Percentiles rank a stretch among this genome's conserved stretches.
Evolutionary conservation across 768 basidiomycete genomes (phyloP).

Genomic region (Boletus sp.): DNA sequence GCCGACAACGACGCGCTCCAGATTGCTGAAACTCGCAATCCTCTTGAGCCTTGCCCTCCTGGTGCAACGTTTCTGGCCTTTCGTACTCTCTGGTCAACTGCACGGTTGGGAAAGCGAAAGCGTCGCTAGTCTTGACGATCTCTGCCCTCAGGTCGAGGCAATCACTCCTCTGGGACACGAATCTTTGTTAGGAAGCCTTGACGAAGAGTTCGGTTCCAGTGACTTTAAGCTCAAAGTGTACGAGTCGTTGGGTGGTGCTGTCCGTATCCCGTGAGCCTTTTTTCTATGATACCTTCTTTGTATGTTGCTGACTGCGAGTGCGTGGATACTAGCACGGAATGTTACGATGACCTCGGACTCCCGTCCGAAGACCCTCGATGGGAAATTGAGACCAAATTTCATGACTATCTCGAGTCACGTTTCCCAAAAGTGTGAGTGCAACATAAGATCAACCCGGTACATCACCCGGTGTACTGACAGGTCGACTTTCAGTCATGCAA

Average conservation of each 20-base stretch:
- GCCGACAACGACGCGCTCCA: neutral
- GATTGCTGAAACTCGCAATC: neutral
- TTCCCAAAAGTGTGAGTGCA: slow-evolving; percentile 63
- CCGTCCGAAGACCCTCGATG: slow-evolving; percentile 48
- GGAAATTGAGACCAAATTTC: slow-evolving; percentile 28
- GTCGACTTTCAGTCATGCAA: slow-evolving; percentile 38
- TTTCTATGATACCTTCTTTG: neutral
- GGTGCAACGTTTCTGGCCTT: slow-evolving; percentile 4
- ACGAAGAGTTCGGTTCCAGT: slow-evolving; percentile 19
- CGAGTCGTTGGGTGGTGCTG: slow-evolving; percentile 35
- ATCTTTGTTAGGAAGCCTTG: slow-evolving; percentile 21
- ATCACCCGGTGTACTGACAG: neutral
- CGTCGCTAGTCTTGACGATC: neutral
- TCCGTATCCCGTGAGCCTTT: slow-evolving; percentile 31
- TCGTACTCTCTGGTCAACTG: neutral
- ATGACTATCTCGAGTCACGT: slow-evolving; percentile 33
- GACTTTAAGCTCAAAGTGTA: slow-evolving; percentile 32
- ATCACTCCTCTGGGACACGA: slow-evolving; percentile 16
- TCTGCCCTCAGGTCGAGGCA: slow-evolving; percentile 30
- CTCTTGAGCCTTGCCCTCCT: slow-evolving; percentile 13
- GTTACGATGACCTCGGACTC: slow-evolving; percentile 48
- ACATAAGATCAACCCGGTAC: neutral
- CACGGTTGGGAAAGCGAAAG: neutral
- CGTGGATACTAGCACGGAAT: slow-evolving; percentile 46
- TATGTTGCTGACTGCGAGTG: neutral